A percentile compares a stretch with the other conserved stretches of the same genome.
Conservation (phyloP, 2,329 filamentous ascomycete species). For the Fusarium tupiense region DNA sequence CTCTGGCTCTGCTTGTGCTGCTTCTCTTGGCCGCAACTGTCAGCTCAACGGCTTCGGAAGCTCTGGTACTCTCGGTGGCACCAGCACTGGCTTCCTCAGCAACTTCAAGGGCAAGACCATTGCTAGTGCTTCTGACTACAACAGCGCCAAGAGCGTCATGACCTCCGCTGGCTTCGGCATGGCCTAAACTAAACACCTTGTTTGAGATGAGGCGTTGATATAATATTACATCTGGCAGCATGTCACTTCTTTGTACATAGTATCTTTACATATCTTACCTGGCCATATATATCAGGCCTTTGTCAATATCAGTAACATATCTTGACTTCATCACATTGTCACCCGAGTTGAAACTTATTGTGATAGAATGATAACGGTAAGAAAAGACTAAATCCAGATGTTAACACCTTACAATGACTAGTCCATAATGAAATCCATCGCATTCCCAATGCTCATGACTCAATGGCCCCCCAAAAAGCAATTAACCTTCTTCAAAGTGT, state of each 20-base stretch:
- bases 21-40: constrained; percentile 60
- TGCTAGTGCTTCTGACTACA: constrained; percentile 53
- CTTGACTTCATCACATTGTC: neutral
- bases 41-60: constrained; percentile 59
- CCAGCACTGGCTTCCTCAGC: constrained; percentile 59
- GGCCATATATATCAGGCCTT: neutral
- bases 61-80: constrained; percentile 51
- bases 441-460: constrained; percentile 4
- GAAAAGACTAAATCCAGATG: neutral
- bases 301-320: constrained; percentile 26
- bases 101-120: constrained; percentile 64
- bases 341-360: neutral
- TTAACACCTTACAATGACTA: constrained; percentile 18
- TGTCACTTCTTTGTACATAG: constrained; percentile 33
- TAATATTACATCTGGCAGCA: neutral
- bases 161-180: constrained; percentile 59
- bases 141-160: constrained; percentile 49
- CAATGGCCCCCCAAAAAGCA: neutral
- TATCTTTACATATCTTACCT: constrained; percentile 6
- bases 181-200: constrained; percentile 46
- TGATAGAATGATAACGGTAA: neutral
- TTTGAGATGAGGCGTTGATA: neutral
- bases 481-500: constrained; percentile 4
- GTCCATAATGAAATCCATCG: constrained; percentile 1
- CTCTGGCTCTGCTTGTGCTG: constrained; percentile 51